Conservation (phyloP, 768 basidiomycete genomes). For the Russula sp. region DNA sequence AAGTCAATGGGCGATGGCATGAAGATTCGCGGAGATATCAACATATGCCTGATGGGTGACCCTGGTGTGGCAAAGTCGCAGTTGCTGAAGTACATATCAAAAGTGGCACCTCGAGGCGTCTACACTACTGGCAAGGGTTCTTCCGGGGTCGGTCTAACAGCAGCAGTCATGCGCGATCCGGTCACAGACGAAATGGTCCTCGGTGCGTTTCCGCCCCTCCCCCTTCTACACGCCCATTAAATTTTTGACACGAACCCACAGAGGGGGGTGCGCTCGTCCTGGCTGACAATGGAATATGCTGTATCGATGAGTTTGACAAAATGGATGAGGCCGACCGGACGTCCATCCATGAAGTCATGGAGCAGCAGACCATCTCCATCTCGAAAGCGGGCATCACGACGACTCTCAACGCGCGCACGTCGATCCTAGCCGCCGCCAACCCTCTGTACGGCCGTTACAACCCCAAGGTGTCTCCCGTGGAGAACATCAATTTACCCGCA, state of each 20-base stretch:
- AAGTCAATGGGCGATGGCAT: slow-evolving; percentile 95
- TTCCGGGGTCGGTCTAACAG: slow-evolving; percentile 96
- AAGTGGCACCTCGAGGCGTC: slow-evolving; percentile 94
- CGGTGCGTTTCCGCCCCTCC: slow-evolving; percentile 46
- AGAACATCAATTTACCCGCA: slow-evolving; percentile 98
- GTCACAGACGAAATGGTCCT: slow-evolving; percentile 99
- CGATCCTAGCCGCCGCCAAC: slow-evolving; percentile 96
- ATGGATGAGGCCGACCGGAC: slow-evolving; percentile 99
- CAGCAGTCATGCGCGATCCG: slow-evolving; percentile 98
- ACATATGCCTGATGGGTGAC: slow-evolving; percentile 98
- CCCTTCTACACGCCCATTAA: not conserved
- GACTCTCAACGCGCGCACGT: slow-evolving; percentile 94
- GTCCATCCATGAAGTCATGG: slow-evolving; percentile 99
- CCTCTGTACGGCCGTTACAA: slow-evolving; percentile 98
- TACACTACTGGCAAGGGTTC: slow-evolving; percentile 99
- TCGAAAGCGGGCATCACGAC: slow-evolving; percentile 99
- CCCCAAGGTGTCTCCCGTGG: slow-evolving; percentile 93
- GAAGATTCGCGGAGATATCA: slow-evolving; percentile 98
- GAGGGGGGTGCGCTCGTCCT: slow-evolving; percentile 99
- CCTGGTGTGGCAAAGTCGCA: slow-evolving; percentile 99
- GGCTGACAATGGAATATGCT: slow-evolving; percentile 98
- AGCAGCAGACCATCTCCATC: slow-evolving; percentile 99
- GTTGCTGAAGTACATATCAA: slow-evolving; percentile 94
- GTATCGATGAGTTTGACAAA: slow-evolving; percentile 99
- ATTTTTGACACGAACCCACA: slow-evolving; percentile 28